Base-by-base conservation (phyloP, 768 basidiomycete genomes). In the Trametes cubensis region DNA sequence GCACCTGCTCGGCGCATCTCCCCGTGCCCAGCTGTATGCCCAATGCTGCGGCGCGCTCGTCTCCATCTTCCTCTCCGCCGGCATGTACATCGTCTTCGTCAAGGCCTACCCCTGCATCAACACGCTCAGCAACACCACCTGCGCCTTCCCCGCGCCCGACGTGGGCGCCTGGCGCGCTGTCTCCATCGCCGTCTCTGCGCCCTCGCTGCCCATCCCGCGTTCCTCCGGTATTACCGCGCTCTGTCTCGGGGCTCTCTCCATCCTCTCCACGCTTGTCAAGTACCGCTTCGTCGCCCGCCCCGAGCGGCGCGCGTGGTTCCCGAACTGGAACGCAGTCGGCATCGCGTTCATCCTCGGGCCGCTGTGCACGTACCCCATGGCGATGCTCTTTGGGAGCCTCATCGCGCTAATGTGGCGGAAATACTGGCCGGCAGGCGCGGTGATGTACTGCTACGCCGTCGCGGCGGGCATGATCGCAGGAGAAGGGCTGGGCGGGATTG, bases 401-500 rank as follows among this genome's bases (percentile, higher is more conserved):
- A 42, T 66, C 28, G 67, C 65, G 20, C 46, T 61, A 45, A 47
- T 58, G 23, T 68, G 67, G 65, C 30, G 59, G 46, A 54, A 46
- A 39, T 49, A 60, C 55, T 64, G 61, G 58, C 53, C 47, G 21
- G 55, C 34, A 38, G 41, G 55, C 39, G 59, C 54, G 44, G 41
- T 54, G 7, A 58, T 67, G 69, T 76, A 74, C 60, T 74, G 72
- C 21, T 79, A 74, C 51, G 72, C 77, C 15, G 45, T 78, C 20
- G 76, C 77, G 25, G 74, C 78, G 14, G 78, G 77, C 30, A 73
- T 76, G 63, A 71, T 79, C 38, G 77, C 77, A 13, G 78, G 78
- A 13, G 78, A 78, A 49, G 78, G 78, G 42, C 66, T 77, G 6
- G 78, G 76, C 2, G 74, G 74, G 14, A 74, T 75, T n/a, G 69